Percentiles rank a stretch among this genome's conserved stretches.
Conservation (phyloP, 2,329 filamentous ascomycete genomes). For the Kalaharituber pfeilii region DNA sequence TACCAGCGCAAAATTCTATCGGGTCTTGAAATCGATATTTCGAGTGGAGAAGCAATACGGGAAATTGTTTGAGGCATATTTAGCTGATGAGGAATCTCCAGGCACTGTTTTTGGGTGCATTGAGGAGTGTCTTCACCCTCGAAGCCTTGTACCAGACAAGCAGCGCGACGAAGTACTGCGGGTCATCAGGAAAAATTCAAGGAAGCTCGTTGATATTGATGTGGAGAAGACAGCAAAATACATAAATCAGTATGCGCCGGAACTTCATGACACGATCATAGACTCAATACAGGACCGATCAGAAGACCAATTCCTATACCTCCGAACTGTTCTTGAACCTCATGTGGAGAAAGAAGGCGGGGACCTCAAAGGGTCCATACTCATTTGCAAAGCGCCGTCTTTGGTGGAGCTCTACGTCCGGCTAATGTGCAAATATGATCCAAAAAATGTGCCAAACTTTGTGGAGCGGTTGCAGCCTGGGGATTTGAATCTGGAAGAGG, state of each 20-base stretch:
- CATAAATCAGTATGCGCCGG: slow-evolving; percentile 42
- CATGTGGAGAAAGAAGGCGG: slow-evolving; percentile 11
- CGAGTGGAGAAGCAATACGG: slow-evolving; percentile 62
- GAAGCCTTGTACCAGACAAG: slow-evolving; percentile 45
- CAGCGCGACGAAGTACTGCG: slow-evolving; percentile 54
- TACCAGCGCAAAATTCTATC: slow-evolving; percentile 64
- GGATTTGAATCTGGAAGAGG: slow-evolving; percentile 58
- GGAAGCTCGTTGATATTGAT: slow-evolving; percentile 49
- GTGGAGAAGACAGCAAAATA: slow-evolving; percentile 47
- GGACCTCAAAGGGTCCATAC: slow-evolving; percentile 10
- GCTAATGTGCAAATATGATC: slow-evolving; percentile 76
- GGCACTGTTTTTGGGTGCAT: slow-evolving; percentile 65
- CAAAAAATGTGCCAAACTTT: slow-evolving; percentile 69
- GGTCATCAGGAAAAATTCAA: slow-evolving; percentile 48
- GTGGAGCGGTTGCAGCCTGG: slow-evolving; percentile 57
- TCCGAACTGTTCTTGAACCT: slow-evolving; percentile 58
- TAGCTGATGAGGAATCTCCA: slow-evolving; percentile 66
- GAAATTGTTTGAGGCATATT: slow-evolving; percentile 60
- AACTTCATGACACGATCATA: slow-evolving; percentile 50
- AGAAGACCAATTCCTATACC: slow-evolving; percentile 56
- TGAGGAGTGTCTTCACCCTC: slow-evolving; percentile 50
- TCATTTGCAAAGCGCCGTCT: slow-evolving; percentile 32
- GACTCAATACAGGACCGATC: slow-evolving; percentile 42
- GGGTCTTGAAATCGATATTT: slow-evolving; percentile 81
- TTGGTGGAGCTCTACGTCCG: slow-evolving; percentile 74